phyloP scores from a whole-genome alignment of 495 filamentous ascomycete genomes.

The Penicillium verhagenii region DNA sequence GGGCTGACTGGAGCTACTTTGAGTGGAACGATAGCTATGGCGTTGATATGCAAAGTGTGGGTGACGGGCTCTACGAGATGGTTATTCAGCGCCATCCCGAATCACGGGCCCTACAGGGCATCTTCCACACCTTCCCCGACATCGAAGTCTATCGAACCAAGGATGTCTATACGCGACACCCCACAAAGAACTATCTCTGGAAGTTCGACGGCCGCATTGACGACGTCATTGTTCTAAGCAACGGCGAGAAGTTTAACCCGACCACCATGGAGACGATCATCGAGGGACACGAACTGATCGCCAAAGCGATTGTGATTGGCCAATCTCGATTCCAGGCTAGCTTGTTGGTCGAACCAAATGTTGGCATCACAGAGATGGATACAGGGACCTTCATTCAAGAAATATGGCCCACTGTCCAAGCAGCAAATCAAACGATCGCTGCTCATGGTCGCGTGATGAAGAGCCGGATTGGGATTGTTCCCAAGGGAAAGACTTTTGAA shows the following conservation, averaged over 20 bases:
- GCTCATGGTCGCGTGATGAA: conserved; percentile 27
- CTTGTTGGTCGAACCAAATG: conserved; percentile 36
- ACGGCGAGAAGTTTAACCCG: conserved; percentile 47
- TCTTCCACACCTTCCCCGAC: conserved; percentile 58
- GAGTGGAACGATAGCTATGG: conserved; percentile 47
- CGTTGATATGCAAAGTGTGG: conserved; percentile 39
- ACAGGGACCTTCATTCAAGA: conserved; percentile 29
- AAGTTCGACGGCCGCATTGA: conserved; percentile 33
- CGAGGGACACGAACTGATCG: conserved; percentile 24
- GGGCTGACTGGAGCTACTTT: conserved; percentile 50
- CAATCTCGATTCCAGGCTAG: conserved; percentile 32
- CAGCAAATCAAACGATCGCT: conserved; percentile 45
- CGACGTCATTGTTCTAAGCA: conserved; percentile 44
- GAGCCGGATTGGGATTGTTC: conserved; percentile 32
- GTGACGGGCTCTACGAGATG: conserved; percentile 49
- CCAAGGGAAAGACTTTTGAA: conserved; percentile 51
- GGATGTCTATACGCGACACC: conserved; percentile 53
- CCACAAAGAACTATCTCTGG: conserved; percentile 31
- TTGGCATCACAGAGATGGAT: conserved; percentile 16
- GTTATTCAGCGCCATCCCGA: conserved; percentile 11
- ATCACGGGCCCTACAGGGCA: conserved; percentile 34
- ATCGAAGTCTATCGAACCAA: conserved; percentile 51
- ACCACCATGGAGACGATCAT: conserved; percentile 35
- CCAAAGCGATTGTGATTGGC: conserved; percentile 35
- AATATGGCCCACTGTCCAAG: conserved; percentile 46